Base-by-base conservation (phyloP, 331 rosid species). In the Quercus lobata region DNA sequence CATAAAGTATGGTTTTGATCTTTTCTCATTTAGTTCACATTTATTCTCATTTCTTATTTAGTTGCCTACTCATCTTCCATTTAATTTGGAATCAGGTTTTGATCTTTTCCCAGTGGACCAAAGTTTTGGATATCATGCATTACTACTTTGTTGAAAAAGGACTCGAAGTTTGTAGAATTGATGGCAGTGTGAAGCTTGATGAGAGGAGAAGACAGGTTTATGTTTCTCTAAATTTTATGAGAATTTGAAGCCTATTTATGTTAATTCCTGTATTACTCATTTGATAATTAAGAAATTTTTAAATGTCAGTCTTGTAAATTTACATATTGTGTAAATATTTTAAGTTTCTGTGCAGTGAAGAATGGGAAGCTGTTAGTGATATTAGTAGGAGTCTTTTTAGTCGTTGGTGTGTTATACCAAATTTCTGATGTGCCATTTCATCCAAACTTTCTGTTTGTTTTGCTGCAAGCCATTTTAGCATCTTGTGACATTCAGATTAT, bases 91-190 rank as follows among this genome's bases (percentile, higher is more conserved):
- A 14, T 74, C 92, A 96, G 99, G 97, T 96, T 74, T 87, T 96
- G 75, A 89, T 96, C 83, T 96, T 96, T 80, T 88, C 93, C 63
- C 99, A 96, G 85, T 91, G 96, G 98, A 87, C 94, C 72, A 93
- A 81, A 85, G 83, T 96, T 81, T 79, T 96, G 83, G 97, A 96
- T 74, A 81, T 96, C 76, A 89, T 96, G 90, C 97, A 96, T 18
- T 96, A 96, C 86, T 96, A 96, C 84, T 96, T 93, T 76, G 73
- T 91, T 73, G 97, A 91, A 82, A 93, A 89, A 75, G 98, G 94
- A 78, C 77, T 76, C 62, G 89, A 90, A 87, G 97, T 96, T 77
- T 96, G 97, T 86, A 86, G 99, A 87, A 93, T 96, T 68, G 98
- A 96, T 80, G 98, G 99, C 56, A 0, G 0, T 2, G 97, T 96